These are phyloP conservation scores for Arabidopsis lyrata DNA, from an alignment of 441 rosid species.

Conservation along the genomic window DNA sequence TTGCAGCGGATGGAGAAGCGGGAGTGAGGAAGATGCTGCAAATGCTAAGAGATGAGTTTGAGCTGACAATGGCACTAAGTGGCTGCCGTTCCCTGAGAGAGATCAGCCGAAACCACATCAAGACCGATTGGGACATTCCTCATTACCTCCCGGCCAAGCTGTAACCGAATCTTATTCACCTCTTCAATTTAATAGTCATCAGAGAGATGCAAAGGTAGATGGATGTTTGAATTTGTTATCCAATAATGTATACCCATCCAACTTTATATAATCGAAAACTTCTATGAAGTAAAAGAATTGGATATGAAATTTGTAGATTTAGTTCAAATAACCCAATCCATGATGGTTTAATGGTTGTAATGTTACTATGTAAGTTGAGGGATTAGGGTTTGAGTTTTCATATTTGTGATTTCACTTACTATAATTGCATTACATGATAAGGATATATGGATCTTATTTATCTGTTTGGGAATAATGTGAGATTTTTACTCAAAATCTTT, in stretches of 20 bases:
- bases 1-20: conserved; percentile 87
- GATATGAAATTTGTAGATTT: background rate
- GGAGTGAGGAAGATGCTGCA: conserved; percentile 82
- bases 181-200: background rate
- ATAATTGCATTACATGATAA: no score
- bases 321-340: background rate
- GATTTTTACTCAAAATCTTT: no score
- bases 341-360: background rate
- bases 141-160: conserved; percentile 55
- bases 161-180: conserved; percentile 38
- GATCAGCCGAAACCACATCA: conserved; percentile 74
- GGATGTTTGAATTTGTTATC: conserved; percentile 1
- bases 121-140: conserved; percentile 75
- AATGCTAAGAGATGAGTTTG: conserved; percentile 86
- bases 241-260: background rate
- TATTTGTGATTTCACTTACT: no score
- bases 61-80: conserved; percentile 90
- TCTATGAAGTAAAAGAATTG: background rate
- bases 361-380: background rate
- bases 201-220: conserved; percentile 10
- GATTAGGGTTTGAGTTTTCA: background rate
- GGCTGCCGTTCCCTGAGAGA: conserved; percentile 88
- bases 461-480: no score
- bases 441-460: no score
- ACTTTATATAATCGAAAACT: background rate